Conservation (phyloP, 768 basidiomycete genomes). For the Pleurotus salmoneostramineus region DNA sequence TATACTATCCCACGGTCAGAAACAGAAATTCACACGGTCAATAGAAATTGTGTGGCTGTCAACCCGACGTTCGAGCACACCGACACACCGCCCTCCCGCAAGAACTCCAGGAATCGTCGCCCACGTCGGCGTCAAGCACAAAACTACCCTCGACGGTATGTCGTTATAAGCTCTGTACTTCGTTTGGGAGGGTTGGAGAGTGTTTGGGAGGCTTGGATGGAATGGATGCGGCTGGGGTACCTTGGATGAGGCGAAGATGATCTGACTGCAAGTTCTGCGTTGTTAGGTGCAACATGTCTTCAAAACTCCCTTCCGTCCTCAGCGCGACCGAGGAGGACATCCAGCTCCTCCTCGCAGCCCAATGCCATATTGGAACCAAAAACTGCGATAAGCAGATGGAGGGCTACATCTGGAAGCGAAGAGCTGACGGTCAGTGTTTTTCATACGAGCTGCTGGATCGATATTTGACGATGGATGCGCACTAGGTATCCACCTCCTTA, state of each 20-base stretch:
- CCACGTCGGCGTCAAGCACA: slow-evolving; percentile 36
- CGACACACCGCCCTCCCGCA: slow-evolving; percentile 12
- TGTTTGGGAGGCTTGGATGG: slow-evolving; percentile 28
- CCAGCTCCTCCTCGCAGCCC: slow-evolving; percentile 89
- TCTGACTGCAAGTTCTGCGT: slow-evolving; percentile 11
- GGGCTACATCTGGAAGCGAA: slow-evolving; percentile 95
- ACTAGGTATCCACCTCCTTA: slow-evolving; percentile 90
- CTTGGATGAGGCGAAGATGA: neutral
- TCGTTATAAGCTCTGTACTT: slow-evolving; percentile 14
- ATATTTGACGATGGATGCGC: neutral
- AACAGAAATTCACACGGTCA: slow-evolving; percentile 1
- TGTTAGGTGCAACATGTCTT: slow-evolving; percentile 53
- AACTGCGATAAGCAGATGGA: slow-evolving; percentile 99
- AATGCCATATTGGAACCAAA: slow-evolving; percentile 97
- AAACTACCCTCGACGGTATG: slow-evolving; percentile 41
- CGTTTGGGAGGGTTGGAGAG: slow-evolving; percentile 37
- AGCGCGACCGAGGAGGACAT: slow-evolving; percentile 98
- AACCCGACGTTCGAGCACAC: slow-evolving; percentile 1
- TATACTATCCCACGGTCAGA: neutral
- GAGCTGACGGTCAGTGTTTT: slow-evolving; percentile 72
- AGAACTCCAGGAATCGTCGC: slow-evolving; percentile 34
- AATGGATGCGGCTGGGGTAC: slow-evolving; percentile 11
- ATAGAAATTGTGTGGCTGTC: neutral
- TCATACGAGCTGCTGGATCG: neutral
- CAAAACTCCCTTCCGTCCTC: slow-evolving; percentile 92